Evolutionary conservation across 2,329 filamentous ascomycete species (phyloP), one percentile per base, ranked within the genome.

Genomic region (Zopfia rhizophila): DNA sequence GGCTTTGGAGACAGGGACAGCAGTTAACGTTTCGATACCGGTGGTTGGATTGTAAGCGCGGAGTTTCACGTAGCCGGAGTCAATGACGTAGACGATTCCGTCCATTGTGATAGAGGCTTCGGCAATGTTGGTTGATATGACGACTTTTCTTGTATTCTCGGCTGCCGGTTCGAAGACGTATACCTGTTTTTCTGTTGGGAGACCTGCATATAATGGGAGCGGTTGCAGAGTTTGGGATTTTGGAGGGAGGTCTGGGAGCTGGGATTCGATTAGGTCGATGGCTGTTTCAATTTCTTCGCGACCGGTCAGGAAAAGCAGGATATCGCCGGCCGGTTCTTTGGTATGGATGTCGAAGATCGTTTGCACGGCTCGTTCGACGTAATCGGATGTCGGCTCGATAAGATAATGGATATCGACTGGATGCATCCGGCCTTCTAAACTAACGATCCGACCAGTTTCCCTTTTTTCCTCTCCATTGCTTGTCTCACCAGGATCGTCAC

Each of bases 41-140:
- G 90, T 93, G 12, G 69, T 79, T 0, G 93, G 90, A 56, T 95
- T 88, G 73, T 91, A 97, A 5, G 89, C 88, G 27, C 91, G 85
- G 14, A 96, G 78, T 69, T 97, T 97, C 56, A 95, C 91, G 65
- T 90, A 97, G 1, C 94, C 94, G 40, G 84, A 87, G 70, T 99
- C 94, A 37, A 97, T 77, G 5, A 99, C 93, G 63, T 90, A 96
- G 42, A 91, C 86, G 49, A 97, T 92, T 3, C 91, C 91, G 40
- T 94, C 87, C 44, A 97, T 95, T 12, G 94, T 97, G 30, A 99
- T 88, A 2, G 91, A 96, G 4, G 94, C 93, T 76, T 99, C 94
- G 10, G 94, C 91, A 55, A 97, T 97, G 67, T 97, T 97, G 47
- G 94, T 97, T 3, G 90, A 88, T 56, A 97, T 87, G 24, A 99